Evolutionary conservation across 2,329 filamentous ascomycete genomes (phyloP), one percentile per base, ranked within the genome.

Genomic region (Epichloe amarillans): DNA sequence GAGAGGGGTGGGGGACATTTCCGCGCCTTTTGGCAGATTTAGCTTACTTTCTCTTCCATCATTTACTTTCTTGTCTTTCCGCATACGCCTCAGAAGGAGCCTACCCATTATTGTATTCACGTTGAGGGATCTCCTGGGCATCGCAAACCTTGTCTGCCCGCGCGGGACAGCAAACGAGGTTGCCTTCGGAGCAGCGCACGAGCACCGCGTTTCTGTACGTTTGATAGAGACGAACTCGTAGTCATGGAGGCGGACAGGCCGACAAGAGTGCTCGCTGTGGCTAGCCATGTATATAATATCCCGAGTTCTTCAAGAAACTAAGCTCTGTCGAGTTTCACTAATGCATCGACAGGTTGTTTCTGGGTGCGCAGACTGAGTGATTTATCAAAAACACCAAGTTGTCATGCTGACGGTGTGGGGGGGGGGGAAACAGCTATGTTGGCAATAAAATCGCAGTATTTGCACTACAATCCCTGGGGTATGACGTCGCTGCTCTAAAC

Each of bases 401-500:
- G 10, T 41, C 39, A n/a, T 41, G 39, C 39, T 41, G 39, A 23
- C 14, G 39, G 8, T 10, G 17, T 3, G 8, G 17, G n/a, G 17
- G 4, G 21, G 5, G 1, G 5, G 5, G 2, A 12, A 46, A 55
- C 66, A 95, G 93, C 65, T 91, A 96, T 76, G 93, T 98, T 58
- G 93, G 93, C 48, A 98, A 98, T 67, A 95, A 91, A 62, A 95
- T 98, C 75, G 90, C 90, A 41, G 89, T 89, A 1, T 94, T 95
- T 63, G 88, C 90, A 57, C 84, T 98, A 76, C 91, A 98, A 67
- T 85, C 86, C 1, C 72, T 98, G 47, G 93, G 93, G 46, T 96
- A 89, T 63, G 91, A 98, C 61, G 91, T 96, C 6, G 86, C 89
- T 8, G 88, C 89, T 2, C 77, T 98, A 61, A 96, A 98, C 66